phyloP scores from a whole-genome alignment of 441 rosid species.

The Erodium texanum region DNA sequence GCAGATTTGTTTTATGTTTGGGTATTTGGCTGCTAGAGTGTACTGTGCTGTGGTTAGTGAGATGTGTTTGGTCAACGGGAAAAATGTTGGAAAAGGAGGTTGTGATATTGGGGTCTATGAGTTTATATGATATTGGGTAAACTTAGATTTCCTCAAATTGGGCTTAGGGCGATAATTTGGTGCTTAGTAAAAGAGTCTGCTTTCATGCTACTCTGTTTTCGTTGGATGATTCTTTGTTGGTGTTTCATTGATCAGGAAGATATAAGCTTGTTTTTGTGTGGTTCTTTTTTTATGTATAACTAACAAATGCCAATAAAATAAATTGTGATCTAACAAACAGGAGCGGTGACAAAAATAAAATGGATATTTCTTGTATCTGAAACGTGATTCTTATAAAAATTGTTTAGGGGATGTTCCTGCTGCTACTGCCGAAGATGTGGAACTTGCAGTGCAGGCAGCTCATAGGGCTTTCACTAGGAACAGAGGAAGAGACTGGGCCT shows the following conservation, averaged over 20 bases:
- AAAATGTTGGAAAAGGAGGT: not conserved
- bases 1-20: not conserved
- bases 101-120: not conserved
- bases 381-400: not conserved
- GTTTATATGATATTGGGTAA: too few species aligned
- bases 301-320: not conserved
- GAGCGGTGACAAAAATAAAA: not conserved
- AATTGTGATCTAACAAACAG: not conserved
- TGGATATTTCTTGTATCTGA: not conserved
- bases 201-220: not conserved
- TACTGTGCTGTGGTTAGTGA: too few species aligned
- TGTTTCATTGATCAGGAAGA: too few species aligned
- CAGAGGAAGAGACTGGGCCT: constrained; percentile 78
- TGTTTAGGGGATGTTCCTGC: constrained; percentile 81
- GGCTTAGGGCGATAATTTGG: too few species aligned
- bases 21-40: not conserved
- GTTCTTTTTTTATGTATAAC: not conserved
- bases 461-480: constrained; percentile 60
- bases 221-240: not conserved
- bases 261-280: too few species aligned
- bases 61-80: not conserved
- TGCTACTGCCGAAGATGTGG: constrained; percentile 89
- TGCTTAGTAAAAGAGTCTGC: not conserved
- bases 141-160: too few species aligned
- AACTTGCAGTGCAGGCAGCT: constrained; percentile 81